phyloP scores from a whole-genome alignment of 257 asterid genomes.

The Scutellaria baicalensis region DNA sequence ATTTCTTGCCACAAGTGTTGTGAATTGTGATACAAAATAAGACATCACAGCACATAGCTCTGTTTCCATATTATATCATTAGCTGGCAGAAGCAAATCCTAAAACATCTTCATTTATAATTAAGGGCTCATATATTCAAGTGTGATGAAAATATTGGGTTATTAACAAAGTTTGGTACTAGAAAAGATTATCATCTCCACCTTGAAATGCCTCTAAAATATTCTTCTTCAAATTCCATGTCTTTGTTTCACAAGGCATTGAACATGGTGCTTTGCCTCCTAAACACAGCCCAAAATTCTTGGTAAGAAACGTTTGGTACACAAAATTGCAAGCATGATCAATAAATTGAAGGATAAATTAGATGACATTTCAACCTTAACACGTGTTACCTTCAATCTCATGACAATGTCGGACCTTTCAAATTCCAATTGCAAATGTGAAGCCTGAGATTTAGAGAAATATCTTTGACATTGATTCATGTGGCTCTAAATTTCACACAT shows the following conservation, averaged over 20 bases:
- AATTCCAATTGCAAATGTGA: no score
- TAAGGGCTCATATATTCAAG: constrained; percentile 23
- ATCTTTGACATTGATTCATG: no score
- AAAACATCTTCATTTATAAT: no score
- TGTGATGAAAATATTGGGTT: constrained; percentile 19
- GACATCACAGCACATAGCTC: background rate
- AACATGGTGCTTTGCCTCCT: constrained; percentile 23
- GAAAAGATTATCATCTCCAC: constrained; percentile 22
- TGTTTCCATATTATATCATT: background rate
- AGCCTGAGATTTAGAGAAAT: no score
- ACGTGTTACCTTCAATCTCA: no score
- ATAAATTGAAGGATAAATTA: no score
- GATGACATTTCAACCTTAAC: no score
- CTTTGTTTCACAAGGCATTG: constrained; percentile 9
- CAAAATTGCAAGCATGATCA: no score
- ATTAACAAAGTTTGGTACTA: constrained; percentile 21
- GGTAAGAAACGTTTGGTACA: background rate
- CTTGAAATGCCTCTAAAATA: constrained; percentile 26
- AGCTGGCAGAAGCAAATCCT: background rate
- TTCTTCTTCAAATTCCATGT: constrained; percentile 20
- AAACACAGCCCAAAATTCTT: constrained; percentile 1
- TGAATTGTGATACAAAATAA: background rate
- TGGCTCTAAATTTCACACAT: no score
- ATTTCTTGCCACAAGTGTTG: background rate
- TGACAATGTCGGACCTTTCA: no score